A percentile compares a stretch with the other conserved stretches of the same genome.
phyloP scores from a whole-genome alignment of 1,284 basidiomycete genomes.

The Thelephora terrestris region DNA sequence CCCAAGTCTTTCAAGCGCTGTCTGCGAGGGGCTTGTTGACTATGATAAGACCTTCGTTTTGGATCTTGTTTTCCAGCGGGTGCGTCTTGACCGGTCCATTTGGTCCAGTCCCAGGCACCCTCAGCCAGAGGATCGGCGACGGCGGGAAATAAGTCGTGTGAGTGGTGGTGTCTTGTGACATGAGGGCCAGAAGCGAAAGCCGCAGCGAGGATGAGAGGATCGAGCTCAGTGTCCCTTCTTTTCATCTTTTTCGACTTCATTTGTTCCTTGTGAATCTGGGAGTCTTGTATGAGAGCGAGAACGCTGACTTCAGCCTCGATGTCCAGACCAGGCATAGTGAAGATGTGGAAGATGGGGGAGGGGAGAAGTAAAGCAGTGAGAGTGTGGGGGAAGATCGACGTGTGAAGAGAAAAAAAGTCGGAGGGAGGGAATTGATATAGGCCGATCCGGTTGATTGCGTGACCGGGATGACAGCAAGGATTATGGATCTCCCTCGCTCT shows the following conservation, averaged over 20 bases:
- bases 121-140: slow-evolving; percentile 41
- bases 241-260: slow-evolving; percentile 22
- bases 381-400: too few relatives aligned
- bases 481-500: too few relatives aligned
- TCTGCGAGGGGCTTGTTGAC: slow-evolving; percentile 61
- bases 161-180: slow-evolving; percentile 68
- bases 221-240: slow-evolving; percentile 56
- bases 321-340: slow-evolving; percentile 5
- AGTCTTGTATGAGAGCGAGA: slow-evolving; percentile 42
- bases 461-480: too few relatives aligned
- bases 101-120: slow-evolving; percentile 48
- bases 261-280: slow-evolving; percentile 23
- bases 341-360: too few relatives aligned
- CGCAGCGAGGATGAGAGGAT: slow-evolving; percentile 64
- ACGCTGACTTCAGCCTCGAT: slow-evolving; percentile 34
- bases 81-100: slow-evolving; percentile 34
- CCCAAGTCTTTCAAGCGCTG: slow-evolving; percentile 33
- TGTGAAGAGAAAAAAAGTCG: too few relatives aligned
- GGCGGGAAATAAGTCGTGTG: slow-evolving; percentile 59
- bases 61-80: slow-evolving; percentile 22
- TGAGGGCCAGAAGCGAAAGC: slow-evolving; percentile 61
- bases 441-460: too few relatives aligned
- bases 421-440: too few relatives aligned
- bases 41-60: slow-evolving; percentile 47
- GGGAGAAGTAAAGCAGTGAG: too few relatives aligned